Percentiles rank a stretch among this genome's conserved stretches.
phyloP scores from a whole-genome alignment of 176 grass and related monocot species.

The Poa annua region DNA sequence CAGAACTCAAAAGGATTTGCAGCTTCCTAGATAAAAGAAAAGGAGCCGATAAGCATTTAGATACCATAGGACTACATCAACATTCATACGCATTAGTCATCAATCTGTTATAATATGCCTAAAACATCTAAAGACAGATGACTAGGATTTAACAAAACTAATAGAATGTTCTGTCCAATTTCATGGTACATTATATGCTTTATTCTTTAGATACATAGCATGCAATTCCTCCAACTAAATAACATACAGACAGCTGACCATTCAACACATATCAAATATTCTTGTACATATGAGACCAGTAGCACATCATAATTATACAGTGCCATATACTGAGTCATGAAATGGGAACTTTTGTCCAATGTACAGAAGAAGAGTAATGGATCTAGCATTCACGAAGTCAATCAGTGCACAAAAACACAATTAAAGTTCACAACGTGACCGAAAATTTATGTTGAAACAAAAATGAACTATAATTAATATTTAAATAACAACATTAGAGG shows the following conservation, averaged over 20 bases:
- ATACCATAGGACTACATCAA: neutral
- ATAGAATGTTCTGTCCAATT: neutral
- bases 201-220: neutral
- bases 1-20: slow-evolving; percentile 70
- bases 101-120: neutral
- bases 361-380: neutral
- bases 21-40: slow-evolving; percentile 57
- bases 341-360: neutral
- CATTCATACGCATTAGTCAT: slow-evolving; percentile 2
- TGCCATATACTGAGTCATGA: neutral
- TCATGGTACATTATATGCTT: neutral
- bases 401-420: neutral
- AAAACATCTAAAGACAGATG: neutral
- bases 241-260: neutral
- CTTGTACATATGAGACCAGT: neutral
- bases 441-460: neutral
- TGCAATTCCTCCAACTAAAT: neutral
- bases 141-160: neutral
- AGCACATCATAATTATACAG: neutral
- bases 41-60: slow-evolving; percentile 21
- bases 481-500: neutral
- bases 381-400: neutral
- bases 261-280: neutral
- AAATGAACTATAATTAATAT: neutral
- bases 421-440: neutral